A percentile compares a stretch with the other conserved stretches of the same genome.
Conservation (phyloP, 1,284 basidiomycete species). For the Trichosporon sp. region DNA sequence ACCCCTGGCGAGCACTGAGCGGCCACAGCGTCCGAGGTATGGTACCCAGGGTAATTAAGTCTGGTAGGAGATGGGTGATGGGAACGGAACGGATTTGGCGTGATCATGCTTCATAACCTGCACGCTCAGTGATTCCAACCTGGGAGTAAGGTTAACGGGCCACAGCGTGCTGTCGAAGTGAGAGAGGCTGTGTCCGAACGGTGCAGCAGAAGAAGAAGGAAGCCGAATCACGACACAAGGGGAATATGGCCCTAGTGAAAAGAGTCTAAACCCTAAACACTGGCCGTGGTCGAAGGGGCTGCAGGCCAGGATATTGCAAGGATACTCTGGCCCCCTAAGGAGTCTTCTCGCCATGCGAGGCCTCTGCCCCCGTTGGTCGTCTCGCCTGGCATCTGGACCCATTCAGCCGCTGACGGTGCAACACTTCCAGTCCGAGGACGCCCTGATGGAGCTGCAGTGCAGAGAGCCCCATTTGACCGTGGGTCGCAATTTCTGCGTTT, state of each 20-base stretch:
- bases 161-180: neutral
- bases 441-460: neutral
- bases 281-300: neutral
- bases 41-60: neutral
- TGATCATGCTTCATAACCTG: neutral
- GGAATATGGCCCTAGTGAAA: neutral
- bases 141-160: neutral
- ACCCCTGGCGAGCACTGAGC: too few relatives aligned
- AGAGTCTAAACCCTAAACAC: slow-evolving; percentile 1
- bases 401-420: too few relatives aligned
- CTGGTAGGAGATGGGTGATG: too few relatives aligned
- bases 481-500: neutral
- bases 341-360: too few relatives aligned
- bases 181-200: neutral
- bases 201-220: neutral
- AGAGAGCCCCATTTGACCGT: neutral
- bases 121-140: neutral
- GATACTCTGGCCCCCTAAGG: neutral
- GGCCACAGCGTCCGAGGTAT: neutral
- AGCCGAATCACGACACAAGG: neutral
- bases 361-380: too few relatives aligned
- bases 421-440: neutral
- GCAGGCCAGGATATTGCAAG: neutral
- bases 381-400: neutral
- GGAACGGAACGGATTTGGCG: neutral